phyloP scores from a whole-genome alignment of 2,329 filamentous ascomycete species.

The Aquanectria penicillioides region DNA sequence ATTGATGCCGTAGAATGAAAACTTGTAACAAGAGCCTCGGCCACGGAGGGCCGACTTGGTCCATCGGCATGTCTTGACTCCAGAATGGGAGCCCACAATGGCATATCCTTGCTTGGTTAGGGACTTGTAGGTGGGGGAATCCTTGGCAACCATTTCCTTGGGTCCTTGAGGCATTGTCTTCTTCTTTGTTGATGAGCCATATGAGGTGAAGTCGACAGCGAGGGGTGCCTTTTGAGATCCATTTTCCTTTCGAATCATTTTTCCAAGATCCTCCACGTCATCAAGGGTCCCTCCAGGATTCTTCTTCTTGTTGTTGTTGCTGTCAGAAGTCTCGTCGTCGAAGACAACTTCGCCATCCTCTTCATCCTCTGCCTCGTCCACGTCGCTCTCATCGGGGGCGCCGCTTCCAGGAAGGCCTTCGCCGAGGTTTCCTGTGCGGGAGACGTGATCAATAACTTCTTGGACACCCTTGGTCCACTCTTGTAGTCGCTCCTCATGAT shows the following conservation, averaged over 20 bases:
- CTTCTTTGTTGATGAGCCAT: constrained; percentile 62
- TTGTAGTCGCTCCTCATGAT: constrained; percentile 71
- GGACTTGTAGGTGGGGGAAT: constrained; percentile 86
- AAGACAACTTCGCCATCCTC: constrained; percentile 62
- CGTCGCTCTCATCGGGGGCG: constrained; percentile 85
- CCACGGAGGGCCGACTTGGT: constrained; percentile 96
- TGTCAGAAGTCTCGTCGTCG: constrained; percentile 52
- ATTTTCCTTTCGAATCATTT: constrained; percentile 63
- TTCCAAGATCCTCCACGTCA: constrained; percentile 86
- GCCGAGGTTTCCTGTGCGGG: constrained; percentile 65
- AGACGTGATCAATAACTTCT: constrained; percentile 75
- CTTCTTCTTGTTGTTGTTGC: constrained; percentile 54
- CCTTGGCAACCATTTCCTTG: constrained; percentile 95
- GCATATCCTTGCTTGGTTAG: constrained; percentile 97
- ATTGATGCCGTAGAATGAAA: constrained; percentile 94
- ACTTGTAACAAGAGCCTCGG: constrained; percentile 97
- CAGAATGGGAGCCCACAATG: constrained; percentile 94
- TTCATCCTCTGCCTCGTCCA: constrained; percentile 72
- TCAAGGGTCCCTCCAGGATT: constrained; percentile 61
- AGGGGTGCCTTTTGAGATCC: constrained; percentile 59
- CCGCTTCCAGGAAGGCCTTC: constrained; percentile 81
- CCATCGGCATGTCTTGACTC: constrained; percentile 98
- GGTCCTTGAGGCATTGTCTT: constrained; percentile 55
- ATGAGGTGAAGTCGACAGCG: constrained; percentile 88
- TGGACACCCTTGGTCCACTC: constrained; percentile 84